Conservation (phyloP, 441 rosid genomes). For the Pelargonium citronellum region DNA sequence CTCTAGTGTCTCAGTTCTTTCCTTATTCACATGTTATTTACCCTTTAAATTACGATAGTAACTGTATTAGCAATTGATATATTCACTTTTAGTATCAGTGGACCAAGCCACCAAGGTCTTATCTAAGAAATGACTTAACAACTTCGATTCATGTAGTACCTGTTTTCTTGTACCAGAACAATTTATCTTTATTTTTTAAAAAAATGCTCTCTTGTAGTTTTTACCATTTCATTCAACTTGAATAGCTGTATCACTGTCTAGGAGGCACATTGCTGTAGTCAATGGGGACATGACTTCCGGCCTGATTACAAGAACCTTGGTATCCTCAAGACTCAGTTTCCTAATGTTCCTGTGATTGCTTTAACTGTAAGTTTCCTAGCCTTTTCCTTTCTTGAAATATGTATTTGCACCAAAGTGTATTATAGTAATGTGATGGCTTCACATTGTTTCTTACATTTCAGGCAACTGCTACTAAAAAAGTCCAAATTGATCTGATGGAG, state of each 20-base stretch:
- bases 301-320: conserved; percentile 97
- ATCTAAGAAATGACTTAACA: not conserved
- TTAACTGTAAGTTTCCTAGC: conserved; percentile 59
- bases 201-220: not conserved
- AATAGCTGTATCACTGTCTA: conserved; percentile 37
- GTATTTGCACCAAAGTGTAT: not conserved
- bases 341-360: conserved; percentile 78
- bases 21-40: not conserved
- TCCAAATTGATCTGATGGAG: conserved; percentile 81
- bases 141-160: not conserved
- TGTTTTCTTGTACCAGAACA: not conserved
- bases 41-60: not conserved
- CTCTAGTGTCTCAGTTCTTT: not conserved
- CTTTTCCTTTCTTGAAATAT: conserved; percentile 1
- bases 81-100: no score
- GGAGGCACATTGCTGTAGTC: conserved; percentile 99
- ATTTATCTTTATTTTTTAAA: not conserved
- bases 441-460: conserved; percentile 27
- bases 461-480: conserved; percentile 97
- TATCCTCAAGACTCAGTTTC: conserved; percentile 91
- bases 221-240: conserved; percentile 10
- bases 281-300: conserved; percentile 99
- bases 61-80: not conserved
- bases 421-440: conserved; percentile 17
- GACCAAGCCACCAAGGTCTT: not conserved